Conservation (phyloP, 2,329 filamentous ascomycete genomes). For the Sclerotinia nivalis region DNA sequence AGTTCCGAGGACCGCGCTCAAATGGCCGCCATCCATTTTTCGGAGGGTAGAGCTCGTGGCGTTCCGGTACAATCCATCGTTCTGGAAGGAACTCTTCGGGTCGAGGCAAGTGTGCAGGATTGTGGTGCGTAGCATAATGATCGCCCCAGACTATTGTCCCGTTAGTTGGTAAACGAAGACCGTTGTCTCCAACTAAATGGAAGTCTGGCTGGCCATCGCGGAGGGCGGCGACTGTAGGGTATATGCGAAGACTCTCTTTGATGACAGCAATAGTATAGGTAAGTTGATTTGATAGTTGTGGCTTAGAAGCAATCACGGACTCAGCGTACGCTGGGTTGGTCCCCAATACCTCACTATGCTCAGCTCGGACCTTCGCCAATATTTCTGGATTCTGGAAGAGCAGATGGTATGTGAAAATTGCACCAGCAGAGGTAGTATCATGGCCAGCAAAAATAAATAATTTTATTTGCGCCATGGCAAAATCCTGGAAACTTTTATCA, state of each 20-base stretch:
- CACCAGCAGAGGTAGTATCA: conserved; percentile 30
- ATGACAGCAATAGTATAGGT: conserved; percentile 32
- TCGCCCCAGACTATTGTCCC: conserved; percentile 8
- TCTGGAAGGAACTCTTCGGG: conserved; percentile 51
- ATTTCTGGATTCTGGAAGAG: conserved; percentile 26
- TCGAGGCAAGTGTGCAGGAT: conserved; percentile 47
- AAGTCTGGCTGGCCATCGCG: not conserved
- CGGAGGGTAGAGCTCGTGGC: conserved; percentile 41
- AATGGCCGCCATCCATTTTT: conserved; percentile 56
- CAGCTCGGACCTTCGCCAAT: conserved; percentile 26
- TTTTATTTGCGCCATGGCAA: conserved; percentile 13
- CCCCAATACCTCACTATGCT: conserved; percentile 32
- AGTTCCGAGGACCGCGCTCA: conserved; percentile 55
- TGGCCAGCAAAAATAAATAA: conserved; percentile 36
- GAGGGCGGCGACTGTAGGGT: not conserved
- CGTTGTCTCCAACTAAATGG: not conserved
- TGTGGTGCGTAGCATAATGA: conserved; percentile 39
- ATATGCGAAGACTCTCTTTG: conserved; percentile 26
- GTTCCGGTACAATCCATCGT: conserved; percentile 46
- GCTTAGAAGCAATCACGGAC: conserved; percentile 22
- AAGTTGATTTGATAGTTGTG: conserved; percentile 28
- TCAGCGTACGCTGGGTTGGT: conserved; percentile 20
- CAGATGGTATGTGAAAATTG: conserved; percentile 27
- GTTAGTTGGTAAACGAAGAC: conserved; percentile 4
- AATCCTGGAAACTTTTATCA: conserved; percentile 4